phyloP scores from a whole-genome alignment of 345 rosid species.

The Brassica juncea region DNA sequence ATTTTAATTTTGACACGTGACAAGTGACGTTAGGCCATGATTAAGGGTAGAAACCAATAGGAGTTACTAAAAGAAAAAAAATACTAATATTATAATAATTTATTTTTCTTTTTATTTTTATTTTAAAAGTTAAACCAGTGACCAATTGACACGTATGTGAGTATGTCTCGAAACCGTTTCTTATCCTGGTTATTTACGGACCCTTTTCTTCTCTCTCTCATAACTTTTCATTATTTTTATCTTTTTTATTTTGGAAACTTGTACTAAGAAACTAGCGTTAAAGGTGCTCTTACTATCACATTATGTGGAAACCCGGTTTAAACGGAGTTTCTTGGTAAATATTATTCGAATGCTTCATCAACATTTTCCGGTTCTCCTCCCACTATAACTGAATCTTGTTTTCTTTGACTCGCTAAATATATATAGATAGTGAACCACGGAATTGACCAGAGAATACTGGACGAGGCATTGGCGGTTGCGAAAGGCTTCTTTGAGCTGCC shows the following conservation, averaged over 20 bases:
- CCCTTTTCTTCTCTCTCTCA: too few relatives aligned
- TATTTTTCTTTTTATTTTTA: too few relatives aligned
- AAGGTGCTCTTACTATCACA: background rate
- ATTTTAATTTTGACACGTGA: background rate
- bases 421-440: slow-evolving; percentile 63
- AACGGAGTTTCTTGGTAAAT: background rate
- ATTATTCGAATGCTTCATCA: background rate
- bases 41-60: too few relatives aligned
- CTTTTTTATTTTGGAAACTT: too few relatives aligned
- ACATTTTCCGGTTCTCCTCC: slow-evolving; percentile 19
- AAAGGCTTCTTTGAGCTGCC: slow-evolving; percentile 51
- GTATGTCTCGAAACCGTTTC: too few relatives aligned
- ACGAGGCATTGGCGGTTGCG: slow-evolving; percentile 51
- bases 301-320: slow-evolving; percentile 1
- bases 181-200: too few relatives aligned
- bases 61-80: too few relatives aligned
- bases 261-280: too few relatives aligned
- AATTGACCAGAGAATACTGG: slow-evolving; percentile 49
- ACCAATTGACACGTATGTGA: too few relatives aligned
- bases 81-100: too few relatives aligned
- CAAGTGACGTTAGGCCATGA: slow-evolving; percentile 29
- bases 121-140: too few relatives aligned
- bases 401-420: background rate
- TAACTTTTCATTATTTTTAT: too few relatives aligned
- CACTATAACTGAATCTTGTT: background rate